Evolutionary conservation across 148 eudicot species (phyloP).

Genomic region (Talinum fruticosum): DNA sequence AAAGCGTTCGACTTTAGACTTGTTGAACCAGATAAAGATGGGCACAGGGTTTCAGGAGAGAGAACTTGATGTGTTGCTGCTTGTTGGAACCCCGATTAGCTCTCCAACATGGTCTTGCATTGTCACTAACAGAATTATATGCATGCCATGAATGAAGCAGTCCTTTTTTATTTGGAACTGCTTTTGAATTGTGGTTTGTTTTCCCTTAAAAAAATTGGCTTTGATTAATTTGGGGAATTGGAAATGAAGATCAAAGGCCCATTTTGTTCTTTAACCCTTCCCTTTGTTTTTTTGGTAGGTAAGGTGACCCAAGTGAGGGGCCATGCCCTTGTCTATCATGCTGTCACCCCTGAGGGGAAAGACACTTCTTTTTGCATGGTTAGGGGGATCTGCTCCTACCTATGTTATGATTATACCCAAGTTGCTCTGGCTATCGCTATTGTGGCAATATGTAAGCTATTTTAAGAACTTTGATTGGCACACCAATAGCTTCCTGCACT

Average conservation of each 20-base stretch:
- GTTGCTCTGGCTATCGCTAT: not conserved
- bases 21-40: not conserved
- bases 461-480: not conserved
- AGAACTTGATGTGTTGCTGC: not conserved
- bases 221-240: not conserved
- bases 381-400: too few relatives aligned
- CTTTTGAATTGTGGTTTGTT: not conserved
- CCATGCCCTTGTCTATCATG: too few relatives aligned
- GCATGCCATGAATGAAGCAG: not conserved
- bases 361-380: too few relatives aligned
- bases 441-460: not conserved
- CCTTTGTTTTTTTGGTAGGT: too few relatives aligned
- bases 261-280: too few relatives aligned
- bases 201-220: not conserved
- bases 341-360: too few relatives aligned
- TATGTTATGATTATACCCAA: too few relatives aligned
- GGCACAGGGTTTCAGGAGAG: not conserved
- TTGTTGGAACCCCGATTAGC: not conserved
- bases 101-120: not conserved
- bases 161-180: not conserved
- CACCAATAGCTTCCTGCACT: not conserved
- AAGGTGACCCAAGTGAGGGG: too few relatives aligned
- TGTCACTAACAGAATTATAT: not conserved
- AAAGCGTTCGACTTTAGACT: not conserved
- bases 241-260: not conserved